phyloP scores from a whole-genome alignment of 495 filamentous ascomycete genomes.

The Articulospora tetracladia region DNA sequence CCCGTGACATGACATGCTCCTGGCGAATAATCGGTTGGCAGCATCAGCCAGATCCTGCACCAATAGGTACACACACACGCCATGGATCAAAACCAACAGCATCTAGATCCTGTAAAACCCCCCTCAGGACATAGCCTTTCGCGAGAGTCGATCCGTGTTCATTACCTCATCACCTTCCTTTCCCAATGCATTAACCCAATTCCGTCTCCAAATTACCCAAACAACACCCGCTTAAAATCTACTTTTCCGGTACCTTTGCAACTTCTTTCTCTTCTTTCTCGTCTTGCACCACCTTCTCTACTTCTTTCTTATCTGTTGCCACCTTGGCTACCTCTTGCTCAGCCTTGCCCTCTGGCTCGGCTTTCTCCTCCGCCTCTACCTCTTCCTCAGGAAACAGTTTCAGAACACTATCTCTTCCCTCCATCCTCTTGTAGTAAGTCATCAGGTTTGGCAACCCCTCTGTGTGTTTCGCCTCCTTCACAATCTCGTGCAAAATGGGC shows the following conservation, averaged over 20 bases:
- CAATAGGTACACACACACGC: too few relatives aligned
- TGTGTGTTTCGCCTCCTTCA: constrained; percentile 27
- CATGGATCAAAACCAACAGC: too few relatives aligned
- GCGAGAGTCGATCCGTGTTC: too few relatives aligned
- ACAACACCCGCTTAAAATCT: background rate
- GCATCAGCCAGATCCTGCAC: too few relatives aligned
- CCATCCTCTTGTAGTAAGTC: constrained; percentile 13
- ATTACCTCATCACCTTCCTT: too few relatives aligned
- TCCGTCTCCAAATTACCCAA: background rate
- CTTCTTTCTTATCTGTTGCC: background rate
- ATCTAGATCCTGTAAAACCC: too few relatives aligned
- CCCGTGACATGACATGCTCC: too few relatives aligned
- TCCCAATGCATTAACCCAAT: too few relatives aligned
- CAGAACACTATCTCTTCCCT: background rate
- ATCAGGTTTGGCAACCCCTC: constrained; percentile 1
- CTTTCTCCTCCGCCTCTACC: background rate
- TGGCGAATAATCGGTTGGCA: too few relatives aligned
- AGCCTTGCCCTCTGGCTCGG: background rate
- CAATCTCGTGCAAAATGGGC: constrained; percentile 63
- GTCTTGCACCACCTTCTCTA: background rate
- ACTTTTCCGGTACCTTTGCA: background rate
- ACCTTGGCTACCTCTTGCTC: too few relatives aligned
- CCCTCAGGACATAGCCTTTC: too few relatives aligned
- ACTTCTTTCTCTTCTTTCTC: background rate
- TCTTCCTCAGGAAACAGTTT: constrained; percentile 4